A percentile compares a stretch with the other conserved stretches of the same genome.
These are phyloP conservation scores for Tulasnella sp. DNA, from an alignment of 768 basidiomycete species.

Conservation along the genomic window DNA sequence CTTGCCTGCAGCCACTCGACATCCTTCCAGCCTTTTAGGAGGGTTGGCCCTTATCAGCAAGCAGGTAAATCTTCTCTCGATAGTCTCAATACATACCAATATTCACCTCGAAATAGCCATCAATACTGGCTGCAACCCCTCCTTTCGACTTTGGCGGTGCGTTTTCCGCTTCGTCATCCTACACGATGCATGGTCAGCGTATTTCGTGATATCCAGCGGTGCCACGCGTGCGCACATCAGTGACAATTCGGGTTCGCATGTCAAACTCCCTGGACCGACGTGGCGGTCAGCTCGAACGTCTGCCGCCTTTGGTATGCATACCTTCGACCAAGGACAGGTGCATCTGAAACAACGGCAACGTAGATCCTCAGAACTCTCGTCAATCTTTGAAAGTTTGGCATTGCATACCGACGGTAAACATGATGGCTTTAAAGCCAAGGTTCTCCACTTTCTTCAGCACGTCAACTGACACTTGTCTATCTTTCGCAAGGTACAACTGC, in stretches of 20 bases:
- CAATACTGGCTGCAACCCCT: constrained; percentile 26
- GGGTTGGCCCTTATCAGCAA: neutral
- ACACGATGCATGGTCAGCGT: neutral
- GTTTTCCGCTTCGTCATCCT: constrained; percentile 17
- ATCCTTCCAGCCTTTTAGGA: constrained; percentile 30
- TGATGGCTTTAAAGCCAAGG: constrained; percentile 84
- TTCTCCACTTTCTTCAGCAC: constrained; percentile 71
- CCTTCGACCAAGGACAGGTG: constrained; percentile 70
- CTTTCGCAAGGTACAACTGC: constrained; percentile 77
- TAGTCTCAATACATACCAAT: constrained; percentile 9
- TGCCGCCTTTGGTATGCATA: neutral
- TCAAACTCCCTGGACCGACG: constrained; percentile 62
- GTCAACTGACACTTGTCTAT: constrained; percentile 65
- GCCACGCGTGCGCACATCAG: neutral
- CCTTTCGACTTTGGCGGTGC: constrained; percentile 12
- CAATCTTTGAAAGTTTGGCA: neutral
- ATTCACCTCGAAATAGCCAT: constrained; percentile 32
- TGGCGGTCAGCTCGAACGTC: neutral
- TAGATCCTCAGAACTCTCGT: neutral
- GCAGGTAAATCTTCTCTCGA: neutral
- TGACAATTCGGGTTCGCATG: constrained; percentile 26
- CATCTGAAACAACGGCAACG: constrained; percentile 55
- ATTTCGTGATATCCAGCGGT: neutral
- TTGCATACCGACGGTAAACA: constrained; percentile 63
- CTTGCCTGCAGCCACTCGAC: constrained; percentile 34